Evolutionary conservation across 2,329 filamentous ascomycete genomes (phyloP).

Genomic region (Stachybotrys echinatus): DNA sequence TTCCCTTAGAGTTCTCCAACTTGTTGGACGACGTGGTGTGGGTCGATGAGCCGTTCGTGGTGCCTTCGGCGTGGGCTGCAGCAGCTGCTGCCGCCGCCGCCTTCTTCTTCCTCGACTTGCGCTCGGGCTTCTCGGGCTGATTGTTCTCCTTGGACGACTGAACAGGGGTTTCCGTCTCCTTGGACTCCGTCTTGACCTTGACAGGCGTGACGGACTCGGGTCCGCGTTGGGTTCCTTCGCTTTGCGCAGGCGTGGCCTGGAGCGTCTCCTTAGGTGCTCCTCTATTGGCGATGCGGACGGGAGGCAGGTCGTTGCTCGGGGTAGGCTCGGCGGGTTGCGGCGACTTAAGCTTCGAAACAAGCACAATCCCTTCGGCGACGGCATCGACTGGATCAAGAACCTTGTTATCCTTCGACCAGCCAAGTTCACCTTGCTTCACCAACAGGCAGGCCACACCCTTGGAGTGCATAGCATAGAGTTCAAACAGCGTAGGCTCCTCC

Average conservation of each 20-base stretch:
- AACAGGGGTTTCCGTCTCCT: conserved; percentile 40
- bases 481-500: conserved; percentile 75
- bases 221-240: conserved; percentile 22
- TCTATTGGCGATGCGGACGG: conserved; percentile 28
- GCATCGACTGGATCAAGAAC: conserved; percentile 76
- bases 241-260: conserved; percentile 17
- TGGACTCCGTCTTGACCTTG: conserved; percentile 38
- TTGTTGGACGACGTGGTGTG: conserved; percentile 28
- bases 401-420: conserved; percentile 88
- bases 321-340: conserved; percentile 36
- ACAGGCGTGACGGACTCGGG: conserved; percentile 25
- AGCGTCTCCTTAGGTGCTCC: conserved; percentile 29
- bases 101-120: conserved; percentile 65
- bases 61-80: conserved; percentile 37
- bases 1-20: conserved; percentile 23
- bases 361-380: conserved; percentile 66
- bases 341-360: conserved; percentile 63
- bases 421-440: conserved; percentile 83
- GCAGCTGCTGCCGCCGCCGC: conserved; percentile 37
- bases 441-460: conserved; percentile 89
- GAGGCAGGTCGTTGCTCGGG: conserved; percentile 18
- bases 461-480: conserved; percentile 96
- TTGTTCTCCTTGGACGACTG: conserved; percentile 29
- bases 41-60: conserved; percentile 34
- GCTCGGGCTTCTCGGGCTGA: conserved; percentile 54